These are phyloP conservation scores for Backusella circina DNA, from an alignment of 192 early-diverging fungal genomes.

Conservation along the genomic window DNA sequence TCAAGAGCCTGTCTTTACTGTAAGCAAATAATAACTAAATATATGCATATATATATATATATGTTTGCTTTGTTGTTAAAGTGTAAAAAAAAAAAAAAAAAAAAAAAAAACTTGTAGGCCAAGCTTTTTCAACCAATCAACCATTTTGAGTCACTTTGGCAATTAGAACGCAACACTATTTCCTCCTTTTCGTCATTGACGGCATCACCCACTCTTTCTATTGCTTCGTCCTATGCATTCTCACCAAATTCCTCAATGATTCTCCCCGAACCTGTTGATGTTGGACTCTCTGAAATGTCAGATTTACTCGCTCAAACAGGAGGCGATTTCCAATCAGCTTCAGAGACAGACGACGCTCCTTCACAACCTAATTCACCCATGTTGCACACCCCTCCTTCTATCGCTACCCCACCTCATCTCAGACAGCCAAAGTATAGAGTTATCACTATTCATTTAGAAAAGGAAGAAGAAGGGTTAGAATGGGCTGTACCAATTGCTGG, in stretches of 20 bases:
- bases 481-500: slow-evolving; percentile 32
- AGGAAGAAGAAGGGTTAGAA: slow-evolving; percentile 20
- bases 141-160: slow-evolving; percentile 35
- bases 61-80: not conserved
- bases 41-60: not conserved
- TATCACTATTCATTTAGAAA: slow-evolving; percentile 37
- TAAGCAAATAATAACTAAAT: not conserved
- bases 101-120: not conserved
- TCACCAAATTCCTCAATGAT: slow-evolving; percentile 34
- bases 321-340: slow-evolving; percentile 7
- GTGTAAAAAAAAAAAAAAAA: no score
- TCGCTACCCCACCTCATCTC: slow-evolving; percentile 19
- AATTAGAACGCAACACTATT: slow-evolving; percentile 29
- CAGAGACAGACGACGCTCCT: not conserved
- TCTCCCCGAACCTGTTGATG: slow-evolving; percentile 19
- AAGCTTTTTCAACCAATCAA: slow-evolving; percentile 33
- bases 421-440: slow-evolving; percentile 22
- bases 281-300: slow-evolving; percentile 18
- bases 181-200: slow-evolving; percentile 33
- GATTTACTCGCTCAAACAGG: slow-evolving; percentile 23
- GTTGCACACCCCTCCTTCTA: slow-evolving; percentile 8
- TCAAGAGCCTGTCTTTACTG: slow-evolving; percentile 34
- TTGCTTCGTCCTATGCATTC: slow-evolving; percentile 35
- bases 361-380: slow-evolving; percentile 19
- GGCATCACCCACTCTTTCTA: slow-evolving; percentile 34